These are phyloP conservation scores for Carex pumila DNA, from an alignment of 176 grass and related monocot genomes.

Conservation along the genomic window DNA sequence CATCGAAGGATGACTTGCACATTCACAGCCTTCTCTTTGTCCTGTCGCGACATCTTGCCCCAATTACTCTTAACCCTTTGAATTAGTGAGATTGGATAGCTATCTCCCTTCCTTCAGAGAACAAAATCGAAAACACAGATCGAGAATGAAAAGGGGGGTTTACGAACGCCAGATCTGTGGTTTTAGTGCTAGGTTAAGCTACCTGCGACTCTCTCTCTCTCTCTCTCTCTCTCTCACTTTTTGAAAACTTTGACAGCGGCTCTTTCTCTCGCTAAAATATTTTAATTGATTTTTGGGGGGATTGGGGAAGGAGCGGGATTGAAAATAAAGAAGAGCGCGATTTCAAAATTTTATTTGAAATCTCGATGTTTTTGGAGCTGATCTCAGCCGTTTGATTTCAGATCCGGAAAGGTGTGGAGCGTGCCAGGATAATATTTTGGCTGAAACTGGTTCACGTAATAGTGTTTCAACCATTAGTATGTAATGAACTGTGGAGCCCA, in stretches of 20 bases:
- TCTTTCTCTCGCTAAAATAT: background rate
- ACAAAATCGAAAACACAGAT: background rate
- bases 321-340: slow-evolving; percentile 7
- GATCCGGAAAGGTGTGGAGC: slow-evolving; percentile 10
- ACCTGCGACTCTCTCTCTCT: background rate
- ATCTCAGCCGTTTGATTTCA: background rate
- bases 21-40: slow-evolving; percentile 97
- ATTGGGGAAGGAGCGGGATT: slow-evolving; percentile 11
- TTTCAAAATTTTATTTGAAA: slow-evolving; percentile 10
- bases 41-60: slow-evolving; percentile 73
- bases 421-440: background rate
- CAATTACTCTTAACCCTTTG: background rate
- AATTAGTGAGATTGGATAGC: background rate
- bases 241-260: background rate
- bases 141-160: background rate
- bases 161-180: background rate
- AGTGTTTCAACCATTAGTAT: background rate
- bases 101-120: background rate
- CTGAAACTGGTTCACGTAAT: background rate
- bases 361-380: background rate
- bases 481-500: background rate
- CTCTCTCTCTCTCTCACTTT: background rate
- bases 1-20: slow-evolving; percentile 95
- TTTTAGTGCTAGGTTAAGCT: slow-evolving; percentile 1
- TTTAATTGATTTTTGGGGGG: background rate